Evolutionary conservation across 2,329 filamentous ascomycete genomes (phyloP).

Genomic region (Diaporthe sp.): DNA sequence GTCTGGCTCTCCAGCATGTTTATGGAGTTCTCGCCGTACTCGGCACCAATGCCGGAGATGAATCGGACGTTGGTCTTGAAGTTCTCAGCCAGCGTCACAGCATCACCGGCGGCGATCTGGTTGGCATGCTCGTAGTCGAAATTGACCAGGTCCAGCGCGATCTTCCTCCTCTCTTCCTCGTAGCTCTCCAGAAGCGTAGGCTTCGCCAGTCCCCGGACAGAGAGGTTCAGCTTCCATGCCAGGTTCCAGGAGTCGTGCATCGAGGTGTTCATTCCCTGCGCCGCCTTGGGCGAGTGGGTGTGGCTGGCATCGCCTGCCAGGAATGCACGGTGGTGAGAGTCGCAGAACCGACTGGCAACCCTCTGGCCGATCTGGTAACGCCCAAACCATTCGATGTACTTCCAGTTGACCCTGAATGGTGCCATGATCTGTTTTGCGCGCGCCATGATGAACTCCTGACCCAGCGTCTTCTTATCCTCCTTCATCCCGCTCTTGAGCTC

Average conservation of each 20-base stretch:
- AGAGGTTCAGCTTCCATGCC: constrained; percentile 51
- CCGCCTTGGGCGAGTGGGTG: constrained; percentile 70
- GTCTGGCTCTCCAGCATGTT: constrained; percentile 59
- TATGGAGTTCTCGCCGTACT: constrained; percentile 66
- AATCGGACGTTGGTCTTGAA: constrained; percentile 77
- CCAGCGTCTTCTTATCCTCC: constrained; percentile 46
- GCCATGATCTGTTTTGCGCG: constrained; percentile 60
- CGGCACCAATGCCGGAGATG: constrained; percentile 76
- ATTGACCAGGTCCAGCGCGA: constrained; percentile 59
- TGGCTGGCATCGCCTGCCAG: constrained; percentile 74
- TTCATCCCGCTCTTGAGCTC: constrained; percentile 45
- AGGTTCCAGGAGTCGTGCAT: constrained; percentile 62
- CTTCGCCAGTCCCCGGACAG: constrained; percentile 57
- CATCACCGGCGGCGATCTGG: constrained; percentile 69
- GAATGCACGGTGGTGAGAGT: constrained; percentile 65
- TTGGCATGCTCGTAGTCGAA: constrained; percentile 63
- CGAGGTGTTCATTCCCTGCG: constrained; percentile 62
- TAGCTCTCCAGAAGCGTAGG: constrained; percentile 63
- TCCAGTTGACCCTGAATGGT: constrained; percentile 57
- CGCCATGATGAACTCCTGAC: constrained; percentile 71
- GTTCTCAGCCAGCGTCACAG: constrained; percentile 71
- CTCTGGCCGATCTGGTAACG: constrained; percentile 70
- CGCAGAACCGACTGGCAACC: constrained; percentile 70
- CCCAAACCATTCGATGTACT: constrained; percentile 66
- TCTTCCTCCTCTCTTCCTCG: constrained; percentile 62